These are phyloP conservation scores for Dictyophora rubrovolvata DNA, from an alignment of 768 basidiomycete species.

Conservation along the genomic window DNA sequence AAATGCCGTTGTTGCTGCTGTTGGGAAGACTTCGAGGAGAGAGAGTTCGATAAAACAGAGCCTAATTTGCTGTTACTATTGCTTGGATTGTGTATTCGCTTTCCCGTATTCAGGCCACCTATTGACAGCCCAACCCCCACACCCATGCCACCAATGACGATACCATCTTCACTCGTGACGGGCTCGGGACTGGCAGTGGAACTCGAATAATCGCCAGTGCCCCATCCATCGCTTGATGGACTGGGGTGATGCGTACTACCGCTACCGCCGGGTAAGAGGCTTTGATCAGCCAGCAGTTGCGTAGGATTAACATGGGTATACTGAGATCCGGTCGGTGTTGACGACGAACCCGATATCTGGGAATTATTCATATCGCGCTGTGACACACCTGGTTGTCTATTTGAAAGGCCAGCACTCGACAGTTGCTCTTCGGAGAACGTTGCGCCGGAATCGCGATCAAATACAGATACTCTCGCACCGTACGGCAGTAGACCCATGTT, in stretches of 20 bases:
- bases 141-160: neutral
- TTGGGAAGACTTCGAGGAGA: conserved; percentile 12
- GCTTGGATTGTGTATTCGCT: conserved; percentile 5
- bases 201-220: conserved; percentile 47
- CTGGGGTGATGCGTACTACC: conserved; percentile 49
- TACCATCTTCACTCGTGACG: neutral
- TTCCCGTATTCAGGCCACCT: neutral
- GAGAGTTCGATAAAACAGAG: neutral
- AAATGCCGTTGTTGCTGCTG: conserved; percentile 34
- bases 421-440: neutral
- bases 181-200: conserved; percentile 1
- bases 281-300: conserved; percentile 76
- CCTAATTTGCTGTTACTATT: neutral
- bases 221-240: conserved; percentile 78
- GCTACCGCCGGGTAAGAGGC: conserved; percentile 55
- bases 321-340: conserved; percentile 26
- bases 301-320: conserved; percentile 87
- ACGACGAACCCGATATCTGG: neutral
- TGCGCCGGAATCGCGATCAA: neutral
- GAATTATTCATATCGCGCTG: neutral
- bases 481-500: neutral
- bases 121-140: neutral
- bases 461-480: neutral
- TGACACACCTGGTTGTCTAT: neutral
- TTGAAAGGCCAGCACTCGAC: neutral